Base-by-base conservation (phyloP, 768 basidiomycete genomes). In the Terana coerulea region DNA sequence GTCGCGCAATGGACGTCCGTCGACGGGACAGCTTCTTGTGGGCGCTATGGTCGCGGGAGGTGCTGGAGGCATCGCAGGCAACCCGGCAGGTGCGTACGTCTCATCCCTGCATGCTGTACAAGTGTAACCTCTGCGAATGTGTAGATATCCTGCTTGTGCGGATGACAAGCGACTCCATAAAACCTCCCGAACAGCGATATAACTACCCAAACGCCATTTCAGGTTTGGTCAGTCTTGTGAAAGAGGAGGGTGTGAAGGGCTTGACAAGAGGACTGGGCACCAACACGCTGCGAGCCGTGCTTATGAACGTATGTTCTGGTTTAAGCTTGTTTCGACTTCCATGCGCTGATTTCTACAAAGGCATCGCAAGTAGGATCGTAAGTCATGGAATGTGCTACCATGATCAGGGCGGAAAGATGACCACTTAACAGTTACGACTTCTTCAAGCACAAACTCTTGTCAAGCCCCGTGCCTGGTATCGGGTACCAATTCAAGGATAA, bases 101-200 rank as follows among this genome's bases (percentile, higher is more conserved):
- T 31, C 21, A 8, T 21, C 5, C 41, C 28, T 24, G 24, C 41
- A 11, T n/a, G n/a, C n/a, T n/a, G n/a, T n/a, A 11, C 8, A 43
- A 26, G 11, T 25, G 3, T 44, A 22, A 36, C 8, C n/a, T 33
- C 4, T 40, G 21, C 12, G 31, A 6, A 7, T 26, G 25, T 17
- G 39, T 29, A 79, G 88, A 91, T 64, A 83, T 91, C 48, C 59
- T 90, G 6, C 71, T 91, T 36, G 84, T 91, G 12, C 75, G 92
- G 48, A 95, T 95, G 92, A 91, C 91, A 22, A 92, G 88, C 58
- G 92, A 95, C 66, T 77, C 80, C 6, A 74, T 85, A 25, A 81
- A 88, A 57, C 83, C 87, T 15, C 80, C 83, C 22, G 84, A 86
- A 53, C 77, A 84, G 58, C 76, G 83, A 49, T 91, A 88, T 61